Evolutionary conservation across 2,329 filamentous ascomycete species (phyloP).

Genomic region (Colletotrichum sp.): DNA sequence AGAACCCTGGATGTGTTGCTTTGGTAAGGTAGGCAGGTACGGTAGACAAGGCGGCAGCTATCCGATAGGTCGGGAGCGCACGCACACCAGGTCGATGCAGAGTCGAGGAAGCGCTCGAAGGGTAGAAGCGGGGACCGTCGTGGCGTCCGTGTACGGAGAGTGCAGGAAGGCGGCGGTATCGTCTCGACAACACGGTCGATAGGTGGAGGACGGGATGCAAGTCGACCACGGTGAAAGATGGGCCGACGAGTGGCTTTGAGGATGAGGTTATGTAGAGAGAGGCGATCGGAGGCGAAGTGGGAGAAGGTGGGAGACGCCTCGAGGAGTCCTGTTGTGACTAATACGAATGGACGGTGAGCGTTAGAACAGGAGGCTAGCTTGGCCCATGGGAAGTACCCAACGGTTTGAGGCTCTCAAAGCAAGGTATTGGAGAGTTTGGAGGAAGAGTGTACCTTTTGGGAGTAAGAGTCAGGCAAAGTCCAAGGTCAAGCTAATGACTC

Average conservation of each 20-base stretch:
- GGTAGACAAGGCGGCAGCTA: conserved; percentile 29
- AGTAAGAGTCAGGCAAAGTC: conserved; percentile 16
- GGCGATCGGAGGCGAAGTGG: neutral
- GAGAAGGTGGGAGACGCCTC: neutral
- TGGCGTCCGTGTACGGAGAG: conserved; percentile 9
- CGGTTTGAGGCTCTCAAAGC: conserved; percentile 12
- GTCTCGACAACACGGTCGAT: neutral
- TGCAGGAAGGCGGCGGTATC: conserved; percentile 1
- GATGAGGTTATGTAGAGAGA: neutral
- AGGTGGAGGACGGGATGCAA: neutral
- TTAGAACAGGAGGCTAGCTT: conserved; percentile 7
- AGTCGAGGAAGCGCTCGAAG: conserved; percentile 7
- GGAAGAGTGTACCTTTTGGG: conserved; percentile 13
- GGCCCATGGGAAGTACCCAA: neutral
- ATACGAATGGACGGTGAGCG: conserved; percentile 13
- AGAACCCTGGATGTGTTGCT: conserved; percentile 4
- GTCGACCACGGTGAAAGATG: neutral
- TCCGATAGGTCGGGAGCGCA: conserved; percentile 31
- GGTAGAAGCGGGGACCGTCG: conserved; percentile 10
- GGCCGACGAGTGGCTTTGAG: neutral
- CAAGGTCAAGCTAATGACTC: conserved; percentile 27
- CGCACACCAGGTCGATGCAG: conserved; percentile 9
- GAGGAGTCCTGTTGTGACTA: conserved; percentile 14
- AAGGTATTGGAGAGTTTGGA: neutral
- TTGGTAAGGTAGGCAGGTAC: conserved; percentile 30